Evolutionary conservation across 1,284 basidiomycete species (phyloP).

Genomic region (Moniliella sp.): DNA sequence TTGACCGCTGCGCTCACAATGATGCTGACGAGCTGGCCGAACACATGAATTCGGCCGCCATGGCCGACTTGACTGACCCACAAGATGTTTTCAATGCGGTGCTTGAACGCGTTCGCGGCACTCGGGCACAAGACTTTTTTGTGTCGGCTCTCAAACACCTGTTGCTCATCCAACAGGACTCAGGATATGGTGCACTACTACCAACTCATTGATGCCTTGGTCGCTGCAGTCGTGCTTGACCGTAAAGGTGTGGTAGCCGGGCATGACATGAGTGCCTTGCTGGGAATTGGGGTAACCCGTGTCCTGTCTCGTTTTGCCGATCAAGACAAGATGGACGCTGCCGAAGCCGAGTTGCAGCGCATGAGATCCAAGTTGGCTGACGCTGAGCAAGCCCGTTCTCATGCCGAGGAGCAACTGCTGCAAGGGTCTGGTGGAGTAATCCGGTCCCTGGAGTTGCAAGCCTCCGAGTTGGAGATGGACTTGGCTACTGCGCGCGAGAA

Average conservation of each 20-base stretch:
- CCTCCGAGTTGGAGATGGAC: conserved; percentile 57
- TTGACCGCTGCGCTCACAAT: conserved; percentile 50
- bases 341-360: conserved; percentile 41
- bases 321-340: conserved; percentile 54
- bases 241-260: conserved; percentile 48
- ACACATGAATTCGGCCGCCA: conserved; percentile 52
- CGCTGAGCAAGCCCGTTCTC: conserved; percentile 40
- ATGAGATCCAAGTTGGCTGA: conserved; percentile 45
- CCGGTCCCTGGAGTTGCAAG: conserved; percentile 53
- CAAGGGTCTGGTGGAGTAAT: conserved; percentile 63
- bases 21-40: conserved; percentile 60
- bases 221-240: conserved; percentile 79
- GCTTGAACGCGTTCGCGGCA: conserved; percentile 49
- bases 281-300: conserved; percentile 70
- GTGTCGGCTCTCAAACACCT: conserved; percentile 78
- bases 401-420: conserved; percentile 57
- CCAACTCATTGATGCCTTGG: conserved; percentile 75
- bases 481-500: conserved; percentile 57
- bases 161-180: conserved; percentile 64
- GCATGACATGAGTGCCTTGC: conserved; percentile 51
- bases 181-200: conserved; percentile 53
- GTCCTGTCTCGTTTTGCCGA: conserved; percentile 78
- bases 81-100: conserved; percentile 71
- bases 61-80: conserved; percentile 57
- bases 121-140: conserved; percentile 64